These are phyloP conservation scores for Citrus mangshanensis DNA, from an alignment of 345 rosid genomes.

Conservation along the genomic window DNA sequence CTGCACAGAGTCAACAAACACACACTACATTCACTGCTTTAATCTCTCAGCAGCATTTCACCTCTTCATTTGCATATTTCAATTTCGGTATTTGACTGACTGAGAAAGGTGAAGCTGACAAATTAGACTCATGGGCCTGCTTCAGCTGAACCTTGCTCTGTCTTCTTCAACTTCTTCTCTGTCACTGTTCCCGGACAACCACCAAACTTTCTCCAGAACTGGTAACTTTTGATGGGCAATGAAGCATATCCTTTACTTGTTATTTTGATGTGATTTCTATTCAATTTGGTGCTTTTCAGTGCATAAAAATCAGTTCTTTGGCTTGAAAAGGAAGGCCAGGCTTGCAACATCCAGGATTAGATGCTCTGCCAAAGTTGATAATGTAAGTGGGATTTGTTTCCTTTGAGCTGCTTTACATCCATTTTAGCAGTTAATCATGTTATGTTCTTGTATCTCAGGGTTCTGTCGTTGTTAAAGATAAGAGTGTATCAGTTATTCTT, in stretches of 20 bases:
- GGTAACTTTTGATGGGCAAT: background rate
- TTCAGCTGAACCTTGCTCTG: constrained; percentile 28
- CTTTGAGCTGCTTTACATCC: background rate
- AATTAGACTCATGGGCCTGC: constrained; percentile 22
- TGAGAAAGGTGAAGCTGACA: constrained; percentile 6
- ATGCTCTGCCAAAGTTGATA: constrained; percentile 35
- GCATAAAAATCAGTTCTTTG: constrained; percentile 11
- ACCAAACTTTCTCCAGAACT: constrained; percentile 11
- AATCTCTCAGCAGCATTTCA: background rate
- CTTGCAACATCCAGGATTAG: constrained; percentile 19
- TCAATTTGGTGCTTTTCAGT: constrained; percentile 29
- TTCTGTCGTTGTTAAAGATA: constrained; percentile 48
- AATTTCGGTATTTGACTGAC: background rate
- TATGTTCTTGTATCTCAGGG: constrained; percentile 25
- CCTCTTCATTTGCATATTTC: background rate
- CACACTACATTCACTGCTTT: background rate
- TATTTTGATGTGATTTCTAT: background rate
- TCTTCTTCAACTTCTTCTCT: constrained; percentile 17
- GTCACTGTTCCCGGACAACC: background rate
- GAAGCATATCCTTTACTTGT: background rate
- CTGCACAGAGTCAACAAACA: background rate
- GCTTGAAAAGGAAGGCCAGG: constrained; percentile 22
- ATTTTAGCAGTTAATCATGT: background rate
- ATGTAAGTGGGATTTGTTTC: constrained; percentile 29
- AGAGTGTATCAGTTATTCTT: constrained; percentile 79